Percentiles rank a stretch among this genome's conserved stretches.
phyloP scores from a whole-genome alignment of 805 yeast genomes.

The Saccharomyces kudriavzevii region DNA sequence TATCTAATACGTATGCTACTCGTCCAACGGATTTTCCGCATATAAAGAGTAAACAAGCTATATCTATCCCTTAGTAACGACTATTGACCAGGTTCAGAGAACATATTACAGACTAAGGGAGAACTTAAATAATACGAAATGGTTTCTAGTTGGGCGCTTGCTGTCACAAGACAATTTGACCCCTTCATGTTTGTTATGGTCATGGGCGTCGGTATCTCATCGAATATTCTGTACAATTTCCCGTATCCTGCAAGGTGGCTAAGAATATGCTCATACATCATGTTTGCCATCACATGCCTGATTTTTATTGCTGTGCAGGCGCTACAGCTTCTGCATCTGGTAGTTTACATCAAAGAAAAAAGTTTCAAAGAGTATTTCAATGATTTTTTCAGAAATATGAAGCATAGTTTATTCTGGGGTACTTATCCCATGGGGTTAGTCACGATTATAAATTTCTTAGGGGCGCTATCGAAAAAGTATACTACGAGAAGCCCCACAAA shows the following conservation, averaged over 20 bases:
- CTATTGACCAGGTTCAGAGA: neutral
- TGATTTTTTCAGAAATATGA: conserved; percentile 34
- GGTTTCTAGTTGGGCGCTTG: neutral
- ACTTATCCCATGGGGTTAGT: conserved; percentile 74
- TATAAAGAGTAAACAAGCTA: neutral
- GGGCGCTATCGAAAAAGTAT: conserved; percentile 34
- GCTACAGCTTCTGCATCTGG: conserved; percentile 36
- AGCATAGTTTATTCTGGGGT: conserved; percentile 59
- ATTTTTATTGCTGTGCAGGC: conserved; percentile 38
- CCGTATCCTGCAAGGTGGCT: conserved; percentile 62
- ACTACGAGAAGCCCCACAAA: neutral
- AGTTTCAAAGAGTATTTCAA: conserved; percentile 18
- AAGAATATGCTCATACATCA: conserved; percentile 45
- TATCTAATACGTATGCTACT: neutral
- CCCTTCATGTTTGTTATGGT: conserved; percentile 62
- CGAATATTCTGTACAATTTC: conserved; percentile 52
- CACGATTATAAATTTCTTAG: conserved; percentile 54
- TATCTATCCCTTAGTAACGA: neutral
- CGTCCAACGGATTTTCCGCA: neutral
- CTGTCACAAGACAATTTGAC: conserved; percentile 25
- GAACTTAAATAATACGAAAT: neutral
- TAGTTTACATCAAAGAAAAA: conserved; percentile 22
- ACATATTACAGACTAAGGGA: neutral
- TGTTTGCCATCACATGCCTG: conserved; percentile 52
- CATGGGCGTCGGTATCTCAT: conserved; percentile 83